Conservation (phyloP, 495 filamentous ascomycete genomes). For the Aspergillus steynii region DNA sequence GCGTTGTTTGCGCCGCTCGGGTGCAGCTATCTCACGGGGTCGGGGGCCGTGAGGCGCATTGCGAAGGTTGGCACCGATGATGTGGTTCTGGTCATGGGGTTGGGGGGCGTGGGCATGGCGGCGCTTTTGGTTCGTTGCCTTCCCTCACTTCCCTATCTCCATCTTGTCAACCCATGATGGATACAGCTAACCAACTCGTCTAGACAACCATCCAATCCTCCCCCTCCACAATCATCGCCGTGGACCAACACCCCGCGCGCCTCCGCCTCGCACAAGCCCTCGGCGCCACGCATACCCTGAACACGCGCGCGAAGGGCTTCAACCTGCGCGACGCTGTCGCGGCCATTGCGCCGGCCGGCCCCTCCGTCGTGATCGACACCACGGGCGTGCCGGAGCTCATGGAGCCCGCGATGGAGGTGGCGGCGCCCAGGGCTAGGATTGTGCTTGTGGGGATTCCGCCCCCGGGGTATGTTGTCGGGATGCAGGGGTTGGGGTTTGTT, state of each 20-base stretch:
- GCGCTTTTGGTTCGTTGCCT: constrained; percentile 29
- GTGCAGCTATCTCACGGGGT: constrained; percentile 47
- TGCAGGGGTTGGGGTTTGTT: not conserved
- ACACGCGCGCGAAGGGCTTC: constrained; percentile 19
- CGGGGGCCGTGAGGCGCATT: constrained; percentile 35
- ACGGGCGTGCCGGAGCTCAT: constrained; percentile 35
- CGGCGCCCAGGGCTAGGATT: constrained; percentile 30
- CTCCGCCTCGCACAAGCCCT: constrained; percentile 36
- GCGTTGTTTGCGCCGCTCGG: constrained; percentile 41
- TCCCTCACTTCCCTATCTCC: not conserved
- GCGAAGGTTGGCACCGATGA: constrained; percentile 17
- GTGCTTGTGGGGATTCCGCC: constrained; percentile 40
- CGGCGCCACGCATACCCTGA: constrained; percentile 40
- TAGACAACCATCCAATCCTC: not conserved
- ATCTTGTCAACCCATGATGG: too few relatives aligned
- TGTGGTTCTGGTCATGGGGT: constrained; percentile 32
- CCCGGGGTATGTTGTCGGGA: constrained; percentile 19
- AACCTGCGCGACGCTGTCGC: constrained; percentile 24
- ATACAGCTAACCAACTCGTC: too few relatives aligned
- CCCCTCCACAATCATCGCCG: constrained; percentile 33
- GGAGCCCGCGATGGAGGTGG: constrained; percentile 28
- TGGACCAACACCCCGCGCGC: constrained; percentile 33
- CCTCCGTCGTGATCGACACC: constrained; percentile 36
- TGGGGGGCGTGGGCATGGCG: constrained; percentile 40
- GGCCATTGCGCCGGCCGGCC: constrained; percentile 21